phyloP scores from a whole-genome alignment of 2,329 filamentous ascomycete genomes.

The Alternaria hordeiaustralica region DNA sequence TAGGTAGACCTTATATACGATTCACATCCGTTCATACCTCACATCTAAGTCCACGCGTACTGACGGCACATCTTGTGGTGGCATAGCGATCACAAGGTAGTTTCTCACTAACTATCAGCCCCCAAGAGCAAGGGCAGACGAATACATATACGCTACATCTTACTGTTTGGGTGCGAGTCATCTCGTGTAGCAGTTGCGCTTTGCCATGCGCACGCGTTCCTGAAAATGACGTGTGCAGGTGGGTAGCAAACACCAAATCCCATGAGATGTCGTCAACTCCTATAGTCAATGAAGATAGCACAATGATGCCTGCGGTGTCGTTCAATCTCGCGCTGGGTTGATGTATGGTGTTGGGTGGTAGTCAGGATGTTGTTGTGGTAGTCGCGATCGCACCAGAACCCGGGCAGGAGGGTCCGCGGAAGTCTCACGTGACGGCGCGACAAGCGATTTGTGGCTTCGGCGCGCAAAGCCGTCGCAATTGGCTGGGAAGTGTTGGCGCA shows the following conservation, averaged over 20 bases:
- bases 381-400: not conserved
- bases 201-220: not conserved
- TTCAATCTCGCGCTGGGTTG: not conserved
- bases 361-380: not conserved
- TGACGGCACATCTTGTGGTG: not conserved
- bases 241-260: not conserved
- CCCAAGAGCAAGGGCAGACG: not conserved
- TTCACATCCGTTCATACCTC: no score
- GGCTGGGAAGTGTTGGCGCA: not conserved
- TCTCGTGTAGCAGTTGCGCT: not conserved
- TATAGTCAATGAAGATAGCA: not conserved
- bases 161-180: not conserved
- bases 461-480: not conserved
- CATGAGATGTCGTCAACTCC: not conserved
- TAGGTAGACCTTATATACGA: no score
- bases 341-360: not conserved
- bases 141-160: not conserved
- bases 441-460: constrained; percentile 9
- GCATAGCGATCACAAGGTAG: not conserved
- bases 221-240: not conserved
- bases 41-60: no score
- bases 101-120: not conserved
- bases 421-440: constrained; percentile 13
- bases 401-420: not conserved
- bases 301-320: not conserved